Evolutionary conservation across 345 rosid genomes (phyloP).

Genomic region (Pistacia integerrima): DNA sequence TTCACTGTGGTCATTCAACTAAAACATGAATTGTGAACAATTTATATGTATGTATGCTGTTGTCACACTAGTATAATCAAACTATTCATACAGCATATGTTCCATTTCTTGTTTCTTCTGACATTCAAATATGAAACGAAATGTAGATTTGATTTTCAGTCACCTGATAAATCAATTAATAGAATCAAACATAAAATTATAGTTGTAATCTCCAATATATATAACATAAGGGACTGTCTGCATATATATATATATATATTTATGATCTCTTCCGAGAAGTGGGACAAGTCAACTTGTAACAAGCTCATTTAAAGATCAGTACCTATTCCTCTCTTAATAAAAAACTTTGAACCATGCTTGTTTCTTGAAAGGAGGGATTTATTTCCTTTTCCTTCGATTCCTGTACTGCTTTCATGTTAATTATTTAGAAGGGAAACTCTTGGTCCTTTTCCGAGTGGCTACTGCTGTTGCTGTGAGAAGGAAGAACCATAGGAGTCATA

Average conservation of each 20-base stretch:
- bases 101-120: neutral
- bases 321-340: conserved; percentile 19
- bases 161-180: neutral
- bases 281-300: neutral
- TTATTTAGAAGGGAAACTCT: conserved; percentile 32
- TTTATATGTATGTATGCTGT: neutral
- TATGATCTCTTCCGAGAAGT: neutral
- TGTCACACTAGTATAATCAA: conserved; percentile 10
- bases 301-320: conserved; percentile 12
- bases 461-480: conserved; percentile 24
- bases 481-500: conserved; percentile 33
- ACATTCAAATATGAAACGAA: neutral
- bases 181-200: conserved; percentile 19
- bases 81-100: conserved; percentile 2
- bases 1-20: conserved; percentile 11
- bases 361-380: conserved; percentile 2
- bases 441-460: conserved; percentile 30
- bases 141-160: neutral
- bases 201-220: conserved; percentile 3
- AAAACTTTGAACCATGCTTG: conserved; percentile 13
- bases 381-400: neutral
- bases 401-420: conserved; percentile 9
- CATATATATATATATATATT: neutral
- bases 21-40: conserved; percentile 14
- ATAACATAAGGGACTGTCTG: neutral